These are phyloP conservation scores for Atalantia buxifolia DNA, from an alignment of 345 rosid genomes.

Conservation along the genomic window DNA sequence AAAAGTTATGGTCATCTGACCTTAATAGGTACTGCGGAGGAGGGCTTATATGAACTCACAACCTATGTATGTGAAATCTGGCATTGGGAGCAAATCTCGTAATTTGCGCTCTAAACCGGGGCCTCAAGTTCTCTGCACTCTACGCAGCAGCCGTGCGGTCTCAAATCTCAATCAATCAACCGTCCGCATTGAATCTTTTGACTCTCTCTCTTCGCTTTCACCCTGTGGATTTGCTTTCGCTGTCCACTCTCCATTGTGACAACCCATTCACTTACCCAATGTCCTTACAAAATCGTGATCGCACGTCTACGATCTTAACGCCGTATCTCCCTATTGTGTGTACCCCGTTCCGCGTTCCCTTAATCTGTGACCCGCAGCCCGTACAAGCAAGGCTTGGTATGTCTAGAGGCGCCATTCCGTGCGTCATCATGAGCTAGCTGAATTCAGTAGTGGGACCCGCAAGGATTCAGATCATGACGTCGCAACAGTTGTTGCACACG, in stretches of 20 bases:
- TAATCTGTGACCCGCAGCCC: slow-evolving; percentile 26
- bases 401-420: background rate
- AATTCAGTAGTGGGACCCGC: background rate
- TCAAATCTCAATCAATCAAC: slow-evolving; percentile 30
- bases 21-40: no score
- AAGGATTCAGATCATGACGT: background rate
- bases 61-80: no score
- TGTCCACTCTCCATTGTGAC: background rate
- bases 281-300: slow-evolving; percentile 20
- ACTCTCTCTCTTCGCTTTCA: slow-evolving; percentile 13
- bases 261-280: background rate
- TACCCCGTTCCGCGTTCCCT: background rate
- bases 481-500: slow-evolving; percentile 21
- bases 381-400: background rate
- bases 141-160: no score
- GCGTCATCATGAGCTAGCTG: background rate
- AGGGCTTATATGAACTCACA: no score
- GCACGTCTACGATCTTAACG: slow-evolving; percentile 11
- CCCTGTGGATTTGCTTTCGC: slow-evolving; percentile 20
- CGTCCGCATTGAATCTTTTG: slow-evolving; percentile 38
- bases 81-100: background rate
- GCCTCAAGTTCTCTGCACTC: background rate
- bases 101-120: slow-evolving; percentile 13
- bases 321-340: slow-evolving; percentile 9
- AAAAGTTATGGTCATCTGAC: no score